phyloP scores from a whole-genome alignment of 441 rosid genomes.

The Populus trichocarpa region DNA sequence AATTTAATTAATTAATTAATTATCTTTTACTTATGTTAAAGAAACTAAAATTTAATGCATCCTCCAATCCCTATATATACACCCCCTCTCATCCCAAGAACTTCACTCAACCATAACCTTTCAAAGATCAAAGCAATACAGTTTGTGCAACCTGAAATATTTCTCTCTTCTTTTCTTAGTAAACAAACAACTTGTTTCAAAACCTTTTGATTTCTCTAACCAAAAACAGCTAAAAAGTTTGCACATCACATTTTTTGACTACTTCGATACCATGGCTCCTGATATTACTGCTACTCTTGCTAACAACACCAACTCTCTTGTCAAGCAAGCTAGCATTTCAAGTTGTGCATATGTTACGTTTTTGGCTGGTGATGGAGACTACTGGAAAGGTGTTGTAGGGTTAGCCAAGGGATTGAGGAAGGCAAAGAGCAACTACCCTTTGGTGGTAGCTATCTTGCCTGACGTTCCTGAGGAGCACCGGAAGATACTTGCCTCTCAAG shows the following conservation, averaged over 20 bases:
- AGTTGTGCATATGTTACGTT: conserved; percentile 66
- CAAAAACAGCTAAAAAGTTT: neutral
- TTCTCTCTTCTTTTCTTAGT: neutral
- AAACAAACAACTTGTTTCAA: neutral
- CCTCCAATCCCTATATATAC: neutral
- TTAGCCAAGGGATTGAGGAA: conserved; percentile 82
- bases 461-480: conserved; percentile 81
- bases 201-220: no score
- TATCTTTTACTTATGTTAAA: no score
- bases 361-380: conserved; percentile 75
- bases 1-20: no score
- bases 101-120: neutral
- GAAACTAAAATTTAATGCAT: neutral
- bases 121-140: neutral
- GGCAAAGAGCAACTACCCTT: conserved; percentile 54
- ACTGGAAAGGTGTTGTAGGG: conserved; percentile 78
- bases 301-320: neutral
- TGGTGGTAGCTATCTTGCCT: conserved; percentile 69
- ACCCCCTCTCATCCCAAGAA: neutral
- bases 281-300: conserved; percentile 6
- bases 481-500: conserved; percentile 50
- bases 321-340: conserved; percentile 25
- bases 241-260: neutral
- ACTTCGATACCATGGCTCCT: conserved; percentile 31
- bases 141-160: neutral